These are phyloP conservation scores for Trichoderma reesei DNA, from an alignment of 495 filamentous ascomycete species.

Conservation along the genomic window DNA sequence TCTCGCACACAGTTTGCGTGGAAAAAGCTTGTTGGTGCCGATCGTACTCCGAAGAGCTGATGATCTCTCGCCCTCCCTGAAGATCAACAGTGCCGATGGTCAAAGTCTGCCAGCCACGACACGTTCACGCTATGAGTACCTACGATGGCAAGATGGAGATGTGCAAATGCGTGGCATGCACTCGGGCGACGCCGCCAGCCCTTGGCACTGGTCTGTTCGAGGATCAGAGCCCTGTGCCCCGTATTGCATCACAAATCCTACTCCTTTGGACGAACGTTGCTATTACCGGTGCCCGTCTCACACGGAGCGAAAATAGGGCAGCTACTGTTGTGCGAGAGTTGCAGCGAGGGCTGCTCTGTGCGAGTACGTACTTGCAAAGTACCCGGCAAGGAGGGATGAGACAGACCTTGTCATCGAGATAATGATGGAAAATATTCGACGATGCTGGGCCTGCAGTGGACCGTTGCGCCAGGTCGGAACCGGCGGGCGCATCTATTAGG, in stretches of 20 bases:
- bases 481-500: background rate
- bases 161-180: background rate
- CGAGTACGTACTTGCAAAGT: background rate
- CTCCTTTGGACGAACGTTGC: background rate
- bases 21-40: conserved; percentile 3
- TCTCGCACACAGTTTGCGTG: background rate
- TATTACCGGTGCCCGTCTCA: background rate
- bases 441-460: background rate
- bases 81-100: background rate
- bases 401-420: background rate
- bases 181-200: background rate
- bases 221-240: background rate
- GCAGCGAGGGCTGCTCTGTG: background rate
- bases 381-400: background rate
- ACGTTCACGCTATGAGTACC: background rate
- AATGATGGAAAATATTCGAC: background rate
- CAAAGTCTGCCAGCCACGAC: background rate
- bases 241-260: background rate
- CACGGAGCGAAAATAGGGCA: background rate
- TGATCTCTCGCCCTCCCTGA: background rate
- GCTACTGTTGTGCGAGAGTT: background rate
- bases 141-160: background rate
- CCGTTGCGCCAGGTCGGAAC: conserved; percentile 1
- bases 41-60: background rate
- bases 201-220: background rate